Conservation (phyloP, 768 basidiomycete species). For the Serendipita sp. region DNA sequence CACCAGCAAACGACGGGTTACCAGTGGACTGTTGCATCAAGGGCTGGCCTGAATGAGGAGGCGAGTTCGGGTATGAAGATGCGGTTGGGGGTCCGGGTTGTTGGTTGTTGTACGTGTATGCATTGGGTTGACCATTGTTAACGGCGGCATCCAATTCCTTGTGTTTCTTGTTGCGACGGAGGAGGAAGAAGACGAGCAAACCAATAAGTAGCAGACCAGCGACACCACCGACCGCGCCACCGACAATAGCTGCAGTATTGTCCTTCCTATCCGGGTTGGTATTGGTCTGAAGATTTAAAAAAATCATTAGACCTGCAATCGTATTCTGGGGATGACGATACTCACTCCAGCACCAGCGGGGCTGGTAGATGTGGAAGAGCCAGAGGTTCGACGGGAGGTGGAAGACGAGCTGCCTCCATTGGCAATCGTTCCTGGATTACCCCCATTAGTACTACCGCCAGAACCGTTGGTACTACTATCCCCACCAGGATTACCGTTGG, state of each 20-base stretch:
- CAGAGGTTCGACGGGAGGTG: not conserved
- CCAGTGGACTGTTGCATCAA: not conserved
- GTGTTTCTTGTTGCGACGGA: not conserved
- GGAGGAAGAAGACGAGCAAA: not conserved
- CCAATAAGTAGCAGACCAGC: not conserved
- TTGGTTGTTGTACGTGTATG: too few species aligned
- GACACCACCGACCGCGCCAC: not conserved
- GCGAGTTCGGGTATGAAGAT: too few species aligned
- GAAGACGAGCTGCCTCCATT: too few species aligned
- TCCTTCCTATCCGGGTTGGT: not conserved
- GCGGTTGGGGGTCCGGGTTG: too few species aligned
- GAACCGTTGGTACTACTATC: too few species aligned
- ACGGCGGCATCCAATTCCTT: not conserved
- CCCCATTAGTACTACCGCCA: too few species aligned
- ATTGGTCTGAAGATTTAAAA: not conserved
- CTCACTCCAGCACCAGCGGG: not conserved
- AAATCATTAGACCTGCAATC: too few species aligned
- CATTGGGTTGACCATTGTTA: too few species aligned
- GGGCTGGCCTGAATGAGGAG: not conserved
- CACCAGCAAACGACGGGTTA: not conserved
- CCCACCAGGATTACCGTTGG: too few species aligned
- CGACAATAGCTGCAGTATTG: not conserved
- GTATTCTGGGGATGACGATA: not conserved
- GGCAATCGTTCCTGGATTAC: too few species aligned
- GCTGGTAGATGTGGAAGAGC: not conserved